Conservation (phyloP, 169 alveolate genomes). For the Ichthyophthirius multifiliis region DNA sequence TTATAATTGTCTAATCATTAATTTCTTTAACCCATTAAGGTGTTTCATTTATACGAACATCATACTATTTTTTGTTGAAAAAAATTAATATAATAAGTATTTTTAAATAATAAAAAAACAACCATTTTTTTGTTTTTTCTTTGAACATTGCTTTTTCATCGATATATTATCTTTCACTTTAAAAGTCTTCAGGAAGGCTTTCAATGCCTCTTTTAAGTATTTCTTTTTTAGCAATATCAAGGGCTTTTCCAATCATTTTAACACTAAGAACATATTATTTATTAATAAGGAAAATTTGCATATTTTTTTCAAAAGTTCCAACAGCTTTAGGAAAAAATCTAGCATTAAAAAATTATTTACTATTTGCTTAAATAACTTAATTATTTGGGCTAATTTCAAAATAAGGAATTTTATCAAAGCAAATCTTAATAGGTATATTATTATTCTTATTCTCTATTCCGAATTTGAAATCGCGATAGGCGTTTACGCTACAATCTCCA, state of each 20-base stretch:
- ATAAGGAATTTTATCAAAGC: constrained; percentile 76
- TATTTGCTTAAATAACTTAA: constrained; percentile 76
- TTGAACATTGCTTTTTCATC: constrained; percentile 36
- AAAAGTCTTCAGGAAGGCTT: constrained; percentile 61
- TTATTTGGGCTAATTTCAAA: constrained; percentile 73
- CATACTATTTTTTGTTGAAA: background rate
- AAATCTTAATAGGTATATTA: constrained; percentile 71
- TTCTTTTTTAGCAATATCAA: constrained; percentile 47
- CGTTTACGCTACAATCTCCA: constrained; percentile 79
- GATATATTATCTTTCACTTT: constrained; percentile 50
- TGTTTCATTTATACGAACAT: background rate
- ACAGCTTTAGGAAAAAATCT: constrained; percentile 80
- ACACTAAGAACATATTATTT: constrained; percentile 74
- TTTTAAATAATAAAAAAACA: too few species aligned
- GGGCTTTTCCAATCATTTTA: constrained; percentile 59
- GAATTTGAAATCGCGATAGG: constrained; percentile 61
- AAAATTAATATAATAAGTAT: too few species aligned
- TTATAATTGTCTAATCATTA: background rate
- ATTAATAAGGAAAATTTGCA: constrained; percentile 62
- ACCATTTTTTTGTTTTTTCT: constrained; percentile 17
- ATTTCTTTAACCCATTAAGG: background rate
- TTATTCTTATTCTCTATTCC: constrained; percentile 79
- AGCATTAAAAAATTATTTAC: constrained; percentile 58
- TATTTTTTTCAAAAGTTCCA: constrained; percentile 70
- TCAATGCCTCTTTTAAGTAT: constrained; percentile 67